Conservation (phyloP, 2,329 filamentous ascomycete genomes). For the Apiospora rasikravindrae region DNA sequence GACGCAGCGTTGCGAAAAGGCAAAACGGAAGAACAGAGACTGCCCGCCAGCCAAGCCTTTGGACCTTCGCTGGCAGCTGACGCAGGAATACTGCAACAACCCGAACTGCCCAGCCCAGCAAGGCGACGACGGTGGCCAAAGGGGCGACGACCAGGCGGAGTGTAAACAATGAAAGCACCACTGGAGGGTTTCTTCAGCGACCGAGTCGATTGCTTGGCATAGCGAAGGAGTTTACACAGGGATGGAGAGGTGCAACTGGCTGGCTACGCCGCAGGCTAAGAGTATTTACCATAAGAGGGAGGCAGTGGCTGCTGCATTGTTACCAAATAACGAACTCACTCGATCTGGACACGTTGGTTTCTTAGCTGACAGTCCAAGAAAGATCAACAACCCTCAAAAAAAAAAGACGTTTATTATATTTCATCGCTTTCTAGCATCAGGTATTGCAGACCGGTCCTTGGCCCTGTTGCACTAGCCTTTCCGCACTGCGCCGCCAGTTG, state of each 20-base stretch:
- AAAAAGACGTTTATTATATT: neutral
- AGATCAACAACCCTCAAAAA: neutral
- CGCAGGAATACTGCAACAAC: neutral
- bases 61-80: conserved; percentile 4
- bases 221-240: neutral
- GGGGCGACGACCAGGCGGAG: neutral
- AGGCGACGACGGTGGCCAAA: neutral
- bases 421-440: neutral
- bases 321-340: neutral
- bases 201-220: neutral
- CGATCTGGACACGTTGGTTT: neutral
- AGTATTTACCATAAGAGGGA: neutral
- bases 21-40: neutral
- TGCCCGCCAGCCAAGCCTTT: neutral
- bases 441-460: neutral
- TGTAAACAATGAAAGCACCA: neutral
- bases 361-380: neutral
- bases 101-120: neutral
- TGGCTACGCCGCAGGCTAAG: neutral
- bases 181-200: neutral
- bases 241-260: neutral
- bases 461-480: neutral
- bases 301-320: neutral
- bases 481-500: neutral
- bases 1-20: conserved; percentile 4